Evolutionary conservation across 2,329 filamentous ascomycete genomes (phyloP), one percentile per base, ranked within the genome.

Genomic region (Bipolaris sorokiniana): DNA sequence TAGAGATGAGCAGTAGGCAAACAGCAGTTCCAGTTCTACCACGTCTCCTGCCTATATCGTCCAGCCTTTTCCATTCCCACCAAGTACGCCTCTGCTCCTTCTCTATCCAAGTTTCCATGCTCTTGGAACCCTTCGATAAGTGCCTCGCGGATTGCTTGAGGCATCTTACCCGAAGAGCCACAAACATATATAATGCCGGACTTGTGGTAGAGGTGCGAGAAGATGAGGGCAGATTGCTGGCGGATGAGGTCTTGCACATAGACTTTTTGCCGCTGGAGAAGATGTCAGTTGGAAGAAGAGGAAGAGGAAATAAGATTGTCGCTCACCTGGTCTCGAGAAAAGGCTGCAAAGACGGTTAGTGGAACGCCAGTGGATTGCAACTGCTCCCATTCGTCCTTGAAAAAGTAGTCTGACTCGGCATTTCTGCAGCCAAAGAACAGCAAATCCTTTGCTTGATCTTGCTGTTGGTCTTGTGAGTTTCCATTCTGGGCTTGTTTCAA

Each of bases 361-460:
- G 73, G 74, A 1, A 78, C 75, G 1, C 82, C 74, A 1, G 74
- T 56, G 1, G 71, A 62, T 6, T 74, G 62, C 1, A 88, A 63
- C 0, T 69, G 38, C 1, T 78, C 68, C 92, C 92, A 97, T 61
- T 98, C 93, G 0, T 88, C 76, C 5, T 81, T 76, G 73, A 95
- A 99, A 78, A 92, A 93, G 77, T 86, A 97, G 73, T 99, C 95
- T 0, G 88, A 85, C 0, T 79, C 68, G 10, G 81, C 78, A 67
- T 91, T 96, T 31, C 95, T 88, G 63, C 90, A 92, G 10, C 95
- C 95, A 64, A 92, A 98, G 76, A 98, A 89, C 1, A 99, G 81
- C 0, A 91, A 66, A 46, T 75, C 73, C 18, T 62, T 67, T 20
- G 13, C 10, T 10, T 15, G 16, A 1, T 38, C 18, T 6, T 40